Conservation (phyloP, 257 asterid species). For the Solanum chaucha region DNA sequence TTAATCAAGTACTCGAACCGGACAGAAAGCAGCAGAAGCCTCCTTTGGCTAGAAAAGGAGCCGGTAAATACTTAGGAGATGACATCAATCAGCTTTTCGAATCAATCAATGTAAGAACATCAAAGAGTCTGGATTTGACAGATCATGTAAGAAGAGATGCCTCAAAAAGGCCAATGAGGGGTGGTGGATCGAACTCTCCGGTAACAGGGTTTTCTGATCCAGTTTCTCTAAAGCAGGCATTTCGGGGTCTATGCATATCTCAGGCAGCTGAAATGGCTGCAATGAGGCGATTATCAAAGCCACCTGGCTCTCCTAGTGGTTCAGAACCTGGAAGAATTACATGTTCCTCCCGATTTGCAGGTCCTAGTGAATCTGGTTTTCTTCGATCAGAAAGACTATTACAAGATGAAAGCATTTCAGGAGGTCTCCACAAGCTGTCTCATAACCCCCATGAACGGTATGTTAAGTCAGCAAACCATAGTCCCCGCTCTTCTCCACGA, state of each 20-base stretch:
- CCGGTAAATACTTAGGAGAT: slow-evolving; percentile 20
- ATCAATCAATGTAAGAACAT: slow-evolving; percentile 26
- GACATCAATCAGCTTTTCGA: slow-evolving; percentile 48
- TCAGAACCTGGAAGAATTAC: slow-evolving; percentile 43
- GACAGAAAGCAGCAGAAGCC: slow-evolving; percentile 24
- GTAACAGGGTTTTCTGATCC: slow-evolving; percentile 81
- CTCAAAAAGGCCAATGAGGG: slow-evolving; percentile 71
- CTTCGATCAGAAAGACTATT: background rate
- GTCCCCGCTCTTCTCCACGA: slow-evolving; percentile 29
- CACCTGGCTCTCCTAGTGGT: slow-evolving; percentile 71
- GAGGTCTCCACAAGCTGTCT: slow-evolving; percentile 14
- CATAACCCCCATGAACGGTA: slow-evolving; percentile 19
- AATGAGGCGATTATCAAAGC: slow-evolving; percentile 45
- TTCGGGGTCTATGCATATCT: slow-evolving; percentile 85
- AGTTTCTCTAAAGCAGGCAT: slow-evolving; percentile 79
- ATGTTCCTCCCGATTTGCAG: slow-evolving; percentile 16
- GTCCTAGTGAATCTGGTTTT: background rate
- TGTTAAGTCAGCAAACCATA: slow-evolving; percentile 21
- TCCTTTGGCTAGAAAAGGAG: slow-evolving; percentile 22
- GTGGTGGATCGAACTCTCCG: slow-evolving; percentile 48
- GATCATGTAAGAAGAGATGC: slow-evolving; percentile 27
- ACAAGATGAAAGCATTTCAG: slow-evolving; percentile 40
- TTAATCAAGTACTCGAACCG: slow-evolving; percentile 3
- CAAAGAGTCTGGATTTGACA: slow-evolving; percentile 39
- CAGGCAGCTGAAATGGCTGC: slow-evolving; percentile 97